Evolutionary conservation across 2,329 filamentous ascomycete species (phyloP), one percentile per base, ranked within the genome.

Genomic region (Cladophialophora bantiana): DNA sequence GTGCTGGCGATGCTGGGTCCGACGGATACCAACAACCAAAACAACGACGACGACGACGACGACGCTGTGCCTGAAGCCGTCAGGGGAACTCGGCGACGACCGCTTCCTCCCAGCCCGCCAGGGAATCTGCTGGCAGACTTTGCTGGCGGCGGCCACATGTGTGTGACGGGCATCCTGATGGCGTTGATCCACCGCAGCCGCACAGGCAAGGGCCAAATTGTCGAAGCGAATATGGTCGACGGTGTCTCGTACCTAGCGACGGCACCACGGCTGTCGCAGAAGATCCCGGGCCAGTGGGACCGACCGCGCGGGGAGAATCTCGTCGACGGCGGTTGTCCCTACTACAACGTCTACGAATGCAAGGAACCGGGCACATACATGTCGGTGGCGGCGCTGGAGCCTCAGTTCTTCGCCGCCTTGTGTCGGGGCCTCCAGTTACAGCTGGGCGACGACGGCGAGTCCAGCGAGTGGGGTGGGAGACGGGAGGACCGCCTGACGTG

Each of bases 221-320:
- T 98, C 9, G 93, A 97, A 80, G 92, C 92, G 15, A 97, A 96
- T 78, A 98, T 98, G 94, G 94, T 97, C 13, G 94, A 98, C 80
- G 94, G 94, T 7, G 87, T 86, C 20, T 86, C 88, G 40, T 94
- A 94, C 78, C 81, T 98, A 31, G 89, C 90, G 1, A 90, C 88
- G 0, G 94, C 94, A 79, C 89, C 91, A 59, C 84, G 94, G 38
- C 81, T 96, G 68, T 83, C 83, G 32, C 82, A 84, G 68, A 89
- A 89, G 75, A 88, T 83, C 5, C 84, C 86, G 10, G 35, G 35
- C 0, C 75, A 88, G 42, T 94, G 92, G 83, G 77, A 82, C 71
- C 77, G 78, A 3, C 83, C 86, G 32, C 83, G 94, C 57, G 94
- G 94, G 0, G 83, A 85, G 63, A 97, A 97, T 77, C 73, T 90